Percentiles rank a stretch among this genome's conserved stretches.
These are phyloP conservation scores for Rhynchosporium agropyri DNA, from an alignment of 2,329 filamentous ascomycete species.

Conservation along the genomic window DNA sequence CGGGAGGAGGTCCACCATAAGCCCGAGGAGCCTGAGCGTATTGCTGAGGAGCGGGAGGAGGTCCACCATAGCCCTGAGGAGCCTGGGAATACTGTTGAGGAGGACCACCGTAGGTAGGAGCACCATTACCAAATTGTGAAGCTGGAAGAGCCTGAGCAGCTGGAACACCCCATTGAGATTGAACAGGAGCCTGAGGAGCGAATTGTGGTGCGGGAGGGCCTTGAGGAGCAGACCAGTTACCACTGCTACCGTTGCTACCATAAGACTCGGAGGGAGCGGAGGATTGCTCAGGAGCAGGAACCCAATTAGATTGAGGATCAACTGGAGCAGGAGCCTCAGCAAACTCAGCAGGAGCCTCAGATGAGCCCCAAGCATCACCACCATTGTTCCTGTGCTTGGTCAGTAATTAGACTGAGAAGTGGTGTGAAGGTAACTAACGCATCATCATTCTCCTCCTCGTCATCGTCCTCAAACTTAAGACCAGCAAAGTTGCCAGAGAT, in stretches of 20 bases:
- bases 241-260: too few species aligned
- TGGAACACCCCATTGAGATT: slow-evolving; percentile 8
- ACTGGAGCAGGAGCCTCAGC: not conserved
- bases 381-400: not conserved
- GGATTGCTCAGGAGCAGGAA: slow-evolving; percentile 9
- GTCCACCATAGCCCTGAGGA: not conserved
- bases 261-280: slow-evolving; percentile 13
- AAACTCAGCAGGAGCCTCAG: not conserved
- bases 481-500: slow-evolving; percentile 19
- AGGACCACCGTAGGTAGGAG: slow-evolving; percentile 13
- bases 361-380: not conserved
- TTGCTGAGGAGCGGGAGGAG: not conserved
- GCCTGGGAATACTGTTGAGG: slow-evolving; percentile 8
- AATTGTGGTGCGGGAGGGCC: slow-evolving; percentile 6
- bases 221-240: slow-evolving; percentile 2
- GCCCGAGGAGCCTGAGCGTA: not conserved
- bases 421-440: not conserved
- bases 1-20: not conserved
- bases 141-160: slow-evolving; percentile 11
- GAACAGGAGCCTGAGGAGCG: slow-evolving; percentile 3
- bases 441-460: slow-evolving; percentile 24
- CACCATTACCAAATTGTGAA: slow-evolving; percentile 1
- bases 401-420: not conserved
- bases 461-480: slow-evolving; percentile 36
- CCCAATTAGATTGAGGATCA: not conserved